Percentiles rank a stretch among this genome's conserved stretches.
These are phyloP conservation scores for Debaryomycetaceae sp. DNA, from an alignment of 1,139 yeast genomes.

Conservation along the genomic window DNA sequence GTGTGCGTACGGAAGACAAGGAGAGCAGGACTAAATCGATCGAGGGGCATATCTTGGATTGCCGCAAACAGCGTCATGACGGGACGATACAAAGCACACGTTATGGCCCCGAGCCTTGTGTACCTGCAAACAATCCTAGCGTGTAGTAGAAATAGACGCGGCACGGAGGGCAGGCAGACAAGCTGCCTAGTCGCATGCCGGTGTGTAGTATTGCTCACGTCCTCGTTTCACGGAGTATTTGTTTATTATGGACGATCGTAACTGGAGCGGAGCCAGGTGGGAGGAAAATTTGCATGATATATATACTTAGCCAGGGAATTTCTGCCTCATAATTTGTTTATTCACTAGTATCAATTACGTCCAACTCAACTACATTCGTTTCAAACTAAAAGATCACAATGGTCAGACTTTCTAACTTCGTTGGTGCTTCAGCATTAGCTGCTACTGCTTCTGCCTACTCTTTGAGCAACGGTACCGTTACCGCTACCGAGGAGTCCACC, in stretches of 20 bases:
- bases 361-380: background rate
- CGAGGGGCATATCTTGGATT: too few species aligned
- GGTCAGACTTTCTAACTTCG: background rate
- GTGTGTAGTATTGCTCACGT: background rate
- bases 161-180: background rate
- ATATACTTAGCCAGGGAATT: background rate
- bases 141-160: background rate
- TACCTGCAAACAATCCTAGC: background rate
- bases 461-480: background rate
- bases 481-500: conserved; percentile 12
- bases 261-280: background rate
- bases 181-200: background rate
- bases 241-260: background rate
- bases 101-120: background rate
- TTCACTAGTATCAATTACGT: background rate
- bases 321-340: background rate
- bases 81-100: background rate
- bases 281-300: background rate
- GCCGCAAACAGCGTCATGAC: background rate
- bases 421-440: conserved; percentile 3
- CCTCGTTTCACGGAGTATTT: background rate
- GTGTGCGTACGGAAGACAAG: background rate
- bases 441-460: conserved; percentile 8
- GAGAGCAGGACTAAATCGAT: too few species aligned
- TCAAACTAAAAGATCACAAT: background rate